Evolutionary conservation across 805 yeast species (phyloP), one percentile per base, ranked within the genome.

Genomic region (Maudiozyma bulderi): DNA sequence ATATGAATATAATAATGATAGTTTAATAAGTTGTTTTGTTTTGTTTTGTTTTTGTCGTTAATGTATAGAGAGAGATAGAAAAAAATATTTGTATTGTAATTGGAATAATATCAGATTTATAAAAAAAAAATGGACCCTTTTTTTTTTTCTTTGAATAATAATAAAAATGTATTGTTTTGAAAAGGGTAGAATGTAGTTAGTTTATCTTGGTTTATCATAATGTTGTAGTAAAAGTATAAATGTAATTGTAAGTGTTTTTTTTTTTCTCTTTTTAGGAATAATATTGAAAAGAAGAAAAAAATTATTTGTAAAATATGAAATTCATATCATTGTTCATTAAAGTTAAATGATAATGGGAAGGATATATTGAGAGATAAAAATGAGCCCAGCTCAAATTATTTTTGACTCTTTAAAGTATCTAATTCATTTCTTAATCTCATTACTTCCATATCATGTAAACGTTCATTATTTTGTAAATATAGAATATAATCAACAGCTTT

Each of bases 401-500:
- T 31, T 43, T 20, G 13, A 37, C 42, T 38, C 38, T 50, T 60
- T 49, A 65, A 54, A 33, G 55, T 52, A 32, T 49, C 63, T 49
- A 65, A 51, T 55, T 70, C 70, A 39, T 57, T 59, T 54, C 54
- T 57, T 57, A 72, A 56, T 43, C 62, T 61, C 41, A 60, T 62
- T 13, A 62, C 65, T 47, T 62, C 67, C 61, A 62, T 55, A 46
- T 61, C 65, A 50, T 59, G 58, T 26, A 62, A 52, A 38, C 65
- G 58, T 56, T 79, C 78, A 51, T 74, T 74, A 35, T 72, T 71
- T 56, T 79, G 81, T 51, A 82, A 61, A 54, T 71, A 68, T 45
- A 74, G 57, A 40, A 82, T 72, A 57, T 82, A 82, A 44, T 76
- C 76, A 3, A 79, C 81, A n/a, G 86, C 87, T 60, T 78, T 77